Evolutionary conservation across 768 basidiomycete genomes (phyloP), one percentile per base, ranked within the genome.

Genomic region (Russula earlei): DNA sequence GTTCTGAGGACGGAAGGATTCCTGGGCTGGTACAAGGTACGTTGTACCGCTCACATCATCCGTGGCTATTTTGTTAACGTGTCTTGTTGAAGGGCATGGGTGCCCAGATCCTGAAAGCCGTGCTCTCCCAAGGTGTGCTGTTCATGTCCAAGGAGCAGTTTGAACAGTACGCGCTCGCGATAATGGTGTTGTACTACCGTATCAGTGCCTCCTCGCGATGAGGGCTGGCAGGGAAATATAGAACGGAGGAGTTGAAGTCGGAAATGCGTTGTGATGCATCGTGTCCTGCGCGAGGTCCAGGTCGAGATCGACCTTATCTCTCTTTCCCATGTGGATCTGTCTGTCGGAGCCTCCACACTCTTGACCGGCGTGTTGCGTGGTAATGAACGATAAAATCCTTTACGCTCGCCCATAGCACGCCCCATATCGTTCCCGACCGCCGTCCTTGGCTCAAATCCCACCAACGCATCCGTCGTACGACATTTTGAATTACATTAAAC

Each of bases 71-170:
- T 51, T 14, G 45, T 37, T 25, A 4, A 36, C 14, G 34, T 29
- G 54, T n/a, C 37, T 38, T 37, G 40, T 46, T 58, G 45, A 69
- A 94, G 86, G 96, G 96, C 11, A 94, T 99, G 88, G 78, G 86
- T 62, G 94, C 96, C 0, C 96, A 99, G 69, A 93, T 98, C 55
- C 78, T 83, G 49, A 99, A 99, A 69, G 96, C 95, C 0, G 94
- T 97, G 12, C 72, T 99, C 14, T 89, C 91, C 8, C 96, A 99
- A 69, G 95, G 93, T 2, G 76, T 99, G 61, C 72, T 98, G 51
- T 99, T 99, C 75, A 87, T 95, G 74, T 90, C 92, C 61, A 99
- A 99, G 71, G 95, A 97, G 65, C 89, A 93, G 66, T 94, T 99
- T 64, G 96, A 99, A 68, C 81, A 80, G 4, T 95, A 87, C 80